Percentiles rank a stretch among this genome's conserved stretches.
Evolutionary conservation across 1,139 yeast species (phyloP).

Genomic region (Cylindricascospora bacillispora): DNA sequence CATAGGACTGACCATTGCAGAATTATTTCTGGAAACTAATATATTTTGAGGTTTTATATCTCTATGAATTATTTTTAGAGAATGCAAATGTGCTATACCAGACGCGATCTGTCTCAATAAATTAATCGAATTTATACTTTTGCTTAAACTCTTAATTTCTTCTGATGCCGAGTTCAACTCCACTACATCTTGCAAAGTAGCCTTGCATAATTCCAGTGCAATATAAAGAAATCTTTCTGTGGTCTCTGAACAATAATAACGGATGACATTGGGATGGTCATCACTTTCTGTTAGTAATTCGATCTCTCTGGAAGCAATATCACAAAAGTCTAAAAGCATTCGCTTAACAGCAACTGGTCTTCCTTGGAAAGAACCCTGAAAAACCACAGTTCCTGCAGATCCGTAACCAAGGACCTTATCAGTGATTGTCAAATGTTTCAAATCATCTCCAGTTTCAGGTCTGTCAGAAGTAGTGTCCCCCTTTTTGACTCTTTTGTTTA

Average conservation of each 20-base stretch:
- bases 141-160: constrained; percentile 25
- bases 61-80: constrained; percentile 85
- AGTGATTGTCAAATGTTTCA: constrained; percentile 48
- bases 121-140: constrained; percentile 35
- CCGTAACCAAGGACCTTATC: constrained; percentile 83
- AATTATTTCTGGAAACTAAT: constrained; percentile 62
- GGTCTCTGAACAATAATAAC: constrained; percentile 86
- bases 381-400: constrained; percentile 92
- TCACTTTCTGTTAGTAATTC: constrained; percentile 82
- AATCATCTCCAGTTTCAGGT: constrained; percentile 16
- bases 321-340: constrained; percentile 85
- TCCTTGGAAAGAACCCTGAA: constrained; percentile 77
- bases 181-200: constrained; percentile 76
- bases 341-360: constrained; percentile 94
- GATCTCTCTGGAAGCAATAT: constrained; percentile 92
- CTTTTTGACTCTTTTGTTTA: constrained; percentile 31
- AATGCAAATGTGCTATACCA: constrained; percentile 80
- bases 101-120: constrained; percentile 66
- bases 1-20: constrained; percentile 10
- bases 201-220: constrained; percentile 83
- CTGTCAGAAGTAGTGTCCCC: constrained; percentile 10
- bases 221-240: constrained; percentile 81
- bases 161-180: constrained; percentile 35
- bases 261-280: constrained; percentile 87
- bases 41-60: constrained; percentile 96